A percentile compares a stretch with the other conserved stretches of the same genome.
These are phyloP conservation scores for Ocimum tenuiflorum DNA, from an alignment of 257 asterid species.

Conservation along the genomic window DNA sequence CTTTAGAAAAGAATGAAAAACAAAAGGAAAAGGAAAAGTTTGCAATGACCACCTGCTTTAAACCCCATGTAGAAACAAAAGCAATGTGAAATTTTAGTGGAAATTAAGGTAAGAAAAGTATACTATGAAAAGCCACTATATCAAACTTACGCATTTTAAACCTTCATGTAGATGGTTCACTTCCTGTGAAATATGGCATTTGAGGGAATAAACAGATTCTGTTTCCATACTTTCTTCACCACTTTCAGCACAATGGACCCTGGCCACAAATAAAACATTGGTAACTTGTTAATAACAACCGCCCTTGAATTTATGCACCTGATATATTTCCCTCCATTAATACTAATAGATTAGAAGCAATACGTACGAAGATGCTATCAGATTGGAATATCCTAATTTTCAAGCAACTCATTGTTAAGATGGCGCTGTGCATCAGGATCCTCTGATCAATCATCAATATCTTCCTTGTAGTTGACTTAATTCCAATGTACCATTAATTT, in stretches of 20 bases:
- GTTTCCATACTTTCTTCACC: slow-evolving; percentile 91
- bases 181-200: slow-evolving; percentile 97
- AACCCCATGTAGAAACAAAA: not conserved
- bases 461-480: not conserved
- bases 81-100: slow-evolving; percentile 5
- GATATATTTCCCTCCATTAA: slow-evolving; percentile 7
- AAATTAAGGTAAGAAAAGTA: slow-evolving; percentile 10
- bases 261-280: slow-evolving; percentile 32
- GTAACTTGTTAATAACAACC: slow-evolving; percentile 5
- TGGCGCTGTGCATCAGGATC: not conserved
- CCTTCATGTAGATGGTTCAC: slow-evolving; percentile 99
- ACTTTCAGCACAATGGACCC: slow-evolving; percentile 98
- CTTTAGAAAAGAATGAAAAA: not conserved
- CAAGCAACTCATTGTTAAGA: not conserved
- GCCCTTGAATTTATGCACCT: slow-evolving; percentile 19
- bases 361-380: not conserved
- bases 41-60: slow-evolving; percentile 1
- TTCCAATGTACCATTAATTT: no score
- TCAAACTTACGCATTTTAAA: slow-evolving; percentile 66
- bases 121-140: slow-evolving; percentile 7
- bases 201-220: slow-evolving; percentile 86
- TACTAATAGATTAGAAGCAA: not conserved
- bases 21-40: not conserved
- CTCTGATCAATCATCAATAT: slow-evolving; percentile 12
- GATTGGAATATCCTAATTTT: not conserved